Evolutionary conservation across 306 rosid species (phyloP).

Genomic region (Quercus glauca): DNA sequence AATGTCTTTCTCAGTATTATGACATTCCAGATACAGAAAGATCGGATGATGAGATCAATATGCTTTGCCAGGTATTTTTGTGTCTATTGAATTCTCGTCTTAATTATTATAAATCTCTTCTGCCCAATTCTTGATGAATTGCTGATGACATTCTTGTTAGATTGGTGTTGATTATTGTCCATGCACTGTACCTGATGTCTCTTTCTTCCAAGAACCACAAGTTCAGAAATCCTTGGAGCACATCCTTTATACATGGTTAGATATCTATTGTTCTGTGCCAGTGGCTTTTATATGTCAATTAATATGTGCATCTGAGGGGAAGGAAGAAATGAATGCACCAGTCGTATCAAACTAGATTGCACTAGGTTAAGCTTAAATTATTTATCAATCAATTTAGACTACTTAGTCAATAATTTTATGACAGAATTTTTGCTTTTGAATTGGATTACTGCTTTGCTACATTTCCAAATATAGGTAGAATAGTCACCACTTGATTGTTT

Average conservation of each 20-base stretch:
- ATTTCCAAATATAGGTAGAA: neutral
- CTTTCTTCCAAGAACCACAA: conserved; percentile 77
- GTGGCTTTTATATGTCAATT: neutral
- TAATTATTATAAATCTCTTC: conserved; percentile 12
- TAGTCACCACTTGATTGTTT: neutral
- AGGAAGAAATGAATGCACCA: neutral
- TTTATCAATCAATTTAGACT: conserved; percentile 7
- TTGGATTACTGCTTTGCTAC: neutral
- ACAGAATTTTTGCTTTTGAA: neutral
- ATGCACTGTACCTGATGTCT: conserved; percentile 88
- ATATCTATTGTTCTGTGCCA: conserved; percentile 12
- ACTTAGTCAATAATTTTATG: conserved; percentile 2
- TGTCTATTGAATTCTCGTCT: conserved; percentile 6
- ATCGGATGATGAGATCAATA: conserved; percentile 89
- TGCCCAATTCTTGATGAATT: conserved; percentile 23
- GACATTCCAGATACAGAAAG: conserved; percentile 85
- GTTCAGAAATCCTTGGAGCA: conserved; percentile 94
- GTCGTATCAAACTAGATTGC: neutral
- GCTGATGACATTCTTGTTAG: conserved; percentile 29
- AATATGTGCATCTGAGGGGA: neutral
- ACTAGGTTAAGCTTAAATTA: neutral
- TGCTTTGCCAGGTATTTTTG: conserved; percentile 86
- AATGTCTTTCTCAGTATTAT: conserved; percentile 44
- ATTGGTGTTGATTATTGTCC: conserved; percentile 77
- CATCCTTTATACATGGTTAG: conserved; percentile 83